phyloP scores from a whole-genome alignment of 208 protist species.

The Angomonas deanei region DNA sequence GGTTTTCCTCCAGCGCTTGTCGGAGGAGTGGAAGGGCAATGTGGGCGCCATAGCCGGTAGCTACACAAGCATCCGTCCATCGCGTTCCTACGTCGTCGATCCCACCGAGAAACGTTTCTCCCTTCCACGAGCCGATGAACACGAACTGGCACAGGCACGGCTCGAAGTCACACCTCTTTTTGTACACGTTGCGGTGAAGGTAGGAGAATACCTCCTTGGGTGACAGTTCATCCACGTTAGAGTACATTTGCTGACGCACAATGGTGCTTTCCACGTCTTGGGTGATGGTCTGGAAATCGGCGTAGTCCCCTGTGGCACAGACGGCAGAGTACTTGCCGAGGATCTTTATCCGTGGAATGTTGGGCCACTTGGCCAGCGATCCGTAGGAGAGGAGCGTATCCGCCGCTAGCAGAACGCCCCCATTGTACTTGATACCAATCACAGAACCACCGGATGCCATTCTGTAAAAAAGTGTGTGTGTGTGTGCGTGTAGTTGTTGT shows the following conservation, averaged over 20 bases:
- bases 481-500: background rate
- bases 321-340: slow-evolving; percentile 88
- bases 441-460: slow-evolving; percentile 96
- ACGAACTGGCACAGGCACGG: slow-evolving; percentile 95
- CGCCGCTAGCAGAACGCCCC: slow-evolving; percentile 93
- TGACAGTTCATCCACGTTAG: slow-evolving; percentile 67
- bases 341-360: slow-evolving; percentile 85
- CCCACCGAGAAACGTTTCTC: slow-evolving; percentile 91
- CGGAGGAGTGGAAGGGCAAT: slow-evolving; percentile 94
- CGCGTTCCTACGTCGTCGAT: slow-evolving; percentile 94
- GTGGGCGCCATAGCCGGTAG: slow-evolving; percentile 94
- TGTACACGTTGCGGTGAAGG: slow-evolving; percentile 91
- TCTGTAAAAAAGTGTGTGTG: background rate
- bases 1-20: slow-evolving; percentile 75
- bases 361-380: slow-evolving; percentile 93
- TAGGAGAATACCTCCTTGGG: slow-evolving; percentile 92
- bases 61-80: slow-evolving; percentile 91
- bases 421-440: slow-evolving; percentile 96
- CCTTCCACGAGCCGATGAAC: slow-evolving; percentile 86
- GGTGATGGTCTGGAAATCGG: slow-evolving; percentile 95
- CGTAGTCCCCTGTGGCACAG: slow-evolving; percentile 93
- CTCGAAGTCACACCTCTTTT: slow-evolving; percentile 94
- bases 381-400: slow-evolving; percentile 98
- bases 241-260: slow-evolving; percentile 66
- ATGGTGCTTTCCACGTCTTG: slow-evolving; percentile 70